Evolutionary conservation across 2,329 filamentous ascomycete genomes (phyloP).

Genomic region (Sclerotinia spermophila): DNA sequence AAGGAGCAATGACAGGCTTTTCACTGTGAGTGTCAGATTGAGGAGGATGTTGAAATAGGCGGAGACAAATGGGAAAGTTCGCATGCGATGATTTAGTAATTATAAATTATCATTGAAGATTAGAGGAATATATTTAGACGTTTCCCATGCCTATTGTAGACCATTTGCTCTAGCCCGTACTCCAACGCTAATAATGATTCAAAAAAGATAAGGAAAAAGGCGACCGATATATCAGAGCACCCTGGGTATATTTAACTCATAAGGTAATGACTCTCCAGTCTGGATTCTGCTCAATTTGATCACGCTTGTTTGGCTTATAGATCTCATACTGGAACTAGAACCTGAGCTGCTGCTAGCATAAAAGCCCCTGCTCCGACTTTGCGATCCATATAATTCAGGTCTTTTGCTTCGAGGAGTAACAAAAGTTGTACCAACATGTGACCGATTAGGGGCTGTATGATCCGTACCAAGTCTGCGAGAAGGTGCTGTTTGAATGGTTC

Average conservation of each 20-base stretch:
- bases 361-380: slow-evolving; percentile 29
- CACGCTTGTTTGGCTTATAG: slow-evolving; percentile 33
- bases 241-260: slow-evolving; percentile 31
- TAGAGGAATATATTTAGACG: slow-evolving; percentile 11
- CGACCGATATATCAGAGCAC: slow-evolving; percentile 18
- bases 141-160: slow-evolving; percentile 9
- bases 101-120: slow-evolving; percentile 21
- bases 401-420: slow-evolving; percentile 31
- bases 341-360: slow-evolving; percentile 27
- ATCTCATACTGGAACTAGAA: slow-evolving; percentile 28
- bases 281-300: slow-evolving; percentile 32
- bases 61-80: slow-evolving; percentile 1
- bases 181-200: slow-evolving; percentile 29
- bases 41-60: background rate
- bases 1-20: background rate
- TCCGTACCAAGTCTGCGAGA: slow-evolving; percentile 24
- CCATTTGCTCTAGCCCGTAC: slow-evolving; percentile 22
- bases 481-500: slow-evolving; percentile 33
- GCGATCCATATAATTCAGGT: slow-evolving; percentile 22
- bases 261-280: slow-evolving; percentile 30
- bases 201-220: slow-evolving; percentile 9
- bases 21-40: background rate
- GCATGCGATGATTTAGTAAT: background rate
- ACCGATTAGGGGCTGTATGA: slow-evolving; percentile 21
- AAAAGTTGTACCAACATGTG: slow-evolving; percentile 30